Base-by-base conservation (phyloP, 2,329 filamentous ascomycete species). In the Sporothrix pseudoabietina region DNA sequence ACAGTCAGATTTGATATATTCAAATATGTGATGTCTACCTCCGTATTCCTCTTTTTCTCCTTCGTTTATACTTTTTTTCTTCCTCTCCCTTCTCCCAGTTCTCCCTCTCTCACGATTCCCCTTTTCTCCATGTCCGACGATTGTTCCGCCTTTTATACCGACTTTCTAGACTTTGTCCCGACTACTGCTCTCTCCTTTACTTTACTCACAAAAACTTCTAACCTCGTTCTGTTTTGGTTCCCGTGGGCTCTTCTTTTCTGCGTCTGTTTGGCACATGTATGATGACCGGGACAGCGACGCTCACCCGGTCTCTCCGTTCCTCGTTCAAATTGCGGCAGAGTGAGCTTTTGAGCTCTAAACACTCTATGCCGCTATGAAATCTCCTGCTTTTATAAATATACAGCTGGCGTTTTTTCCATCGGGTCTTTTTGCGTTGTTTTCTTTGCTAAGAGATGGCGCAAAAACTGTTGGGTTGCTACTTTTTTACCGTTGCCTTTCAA, bases 141-240 rank as follows among this genome's bases (percentile, higher is more conserved):
- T 32, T 41, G 44, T 14, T 19, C 19, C 44, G 44, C 44, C 39
- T 47, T 68, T n/a, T 52, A 54, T 39, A 32, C 65, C 30, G 26
- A 49, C 44, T 49, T 14, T 55, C 44, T 35, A 69, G n/a, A 41
- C 52, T 3, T 2, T 26, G 3, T 30, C 52, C 16, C 30, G 49
- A 57, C 68, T n/a, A 4, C 12, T 26, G 14, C 10, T 55, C 22
- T 30, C 19, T 54, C 47, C 41, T 41, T 49, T 54, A 22, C 41
- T 41, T 49, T 54, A 22, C n/a, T 35, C n/a, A 16, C 55, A 35
- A 39, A 52, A 49, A 71, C 57, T 54, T 71, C 55, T 71, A 71
- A 61, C 70, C 39, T 35, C 49, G 26, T 35, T 71, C 47, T 63
- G 39, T 26, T 35, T 39, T 54, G 30, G 26, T 12, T 69, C 47